Base-by-base conservation (phyloP, 1,139 yeast genomes). In the Suhomyces guaymorum region DNA sequence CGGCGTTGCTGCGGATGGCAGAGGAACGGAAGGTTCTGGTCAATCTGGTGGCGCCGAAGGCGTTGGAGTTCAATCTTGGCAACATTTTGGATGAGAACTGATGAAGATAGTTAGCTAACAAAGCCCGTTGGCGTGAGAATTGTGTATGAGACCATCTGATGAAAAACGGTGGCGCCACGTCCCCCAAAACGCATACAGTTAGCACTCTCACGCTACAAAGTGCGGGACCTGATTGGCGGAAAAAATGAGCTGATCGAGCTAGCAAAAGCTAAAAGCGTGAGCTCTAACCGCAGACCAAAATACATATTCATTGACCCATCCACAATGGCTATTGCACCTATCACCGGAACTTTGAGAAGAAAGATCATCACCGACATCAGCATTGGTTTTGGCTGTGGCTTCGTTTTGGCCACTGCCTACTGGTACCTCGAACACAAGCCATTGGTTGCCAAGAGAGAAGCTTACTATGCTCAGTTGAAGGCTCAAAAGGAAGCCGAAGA, bases 391-490 rank as follows among this genome's bases (percentile, higher is more conserved):
- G 74, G 57, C 38, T 55, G 61, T 48, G 76, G 76, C 13, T 64
- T 66, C 34, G 71, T 57, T 30, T 40, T 56, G 49, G 68, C 75
- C 53, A 85, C 79, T 42, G 61, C 69, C 47, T 69, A 66, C 62
- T 83, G 84, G 85, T 80, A 89, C 86, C 78, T 78, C 76, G 78
- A 55, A 76, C 97, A 89, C 82, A 80, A 75, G 70, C 78, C 82
- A 29, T 52, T 73, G 48, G 82, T 87, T 44, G 74, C 73, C 49
- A 75, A 70, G 59, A 86, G 96, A 75, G 97, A 90, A 63, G 82
- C 80, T 43, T 88, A 80, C 78, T 90, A 90, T 66, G 82, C 86
- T 48, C 73, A 78, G 52, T 66, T 82, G 57, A 80, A 80, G 60
- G 79, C 81, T 54, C 82, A 84, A 73, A 78, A 82, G 70, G 82